Conservation (phyloP, 2,329 filamentous ascomycete genomes). For the Phaeosphaeria sp. region DNA sequence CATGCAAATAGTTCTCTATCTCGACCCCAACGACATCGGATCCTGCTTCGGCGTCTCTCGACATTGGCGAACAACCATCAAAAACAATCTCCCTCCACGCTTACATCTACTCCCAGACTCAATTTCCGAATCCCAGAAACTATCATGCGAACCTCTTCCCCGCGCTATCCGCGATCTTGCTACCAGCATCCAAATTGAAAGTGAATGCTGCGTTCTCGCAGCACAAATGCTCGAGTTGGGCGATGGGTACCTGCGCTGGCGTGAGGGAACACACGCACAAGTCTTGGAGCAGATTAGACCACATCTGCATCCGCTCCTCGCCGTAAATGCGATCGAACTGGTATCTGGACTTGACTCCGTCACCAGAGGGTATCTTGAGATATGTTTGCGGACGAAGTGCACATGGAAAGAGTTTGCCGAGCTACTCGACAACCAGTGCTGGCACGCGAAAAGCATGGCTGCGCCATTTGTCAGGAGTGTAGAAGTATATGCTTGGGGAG, state of each 20-base stretch:
- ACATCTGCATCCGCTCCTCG: constrained; percentile 13
- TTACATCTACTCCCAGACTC: constrained; percentile 12
- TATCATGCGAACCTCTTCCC: neutral
- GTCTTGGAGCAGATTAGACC: constrained; percentile 9
- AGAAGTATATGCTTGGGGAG: constrained; percentile 6
- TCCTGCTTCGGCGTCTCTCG: constrained; percentile 8
- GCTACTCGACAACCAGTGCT: neutral
- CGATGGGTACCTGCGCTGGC: constrained; percentile 20
- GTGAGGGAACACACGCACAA: constrained; percentile 6
- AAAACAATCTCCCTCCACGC: constrained; percentile 13
- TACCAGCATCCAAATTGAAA: neutral
- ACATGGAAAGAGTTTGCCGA: neutral
- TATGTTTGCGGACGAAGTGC: constrained; percentile 2
- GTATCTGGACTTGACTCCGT: constrained; percentile 6
- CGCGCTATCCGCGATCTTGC: neutral
- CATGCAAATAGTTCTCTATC: constrained; percentile 13
- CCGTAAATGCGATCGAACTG: neutral
- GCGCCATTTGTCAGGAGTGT: neutral
- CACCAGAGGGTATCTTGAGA: constrained; percentile 3
- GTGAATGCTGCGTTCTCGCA: neutral
- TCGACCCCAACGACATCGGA: constrained; percentile 5
- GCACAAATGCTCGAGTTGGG: neutral
- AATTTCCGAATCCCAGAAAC: neutral
- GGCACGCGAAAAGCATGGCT: neutral
- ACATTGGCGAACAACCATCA: constrained; percentile 10